These are phyloP conservation scores for Penicillium sclerotiorum DNA, from an alignment of 2,329 filamentous ascomycete species.

Conservation along the genomic window DNA sequence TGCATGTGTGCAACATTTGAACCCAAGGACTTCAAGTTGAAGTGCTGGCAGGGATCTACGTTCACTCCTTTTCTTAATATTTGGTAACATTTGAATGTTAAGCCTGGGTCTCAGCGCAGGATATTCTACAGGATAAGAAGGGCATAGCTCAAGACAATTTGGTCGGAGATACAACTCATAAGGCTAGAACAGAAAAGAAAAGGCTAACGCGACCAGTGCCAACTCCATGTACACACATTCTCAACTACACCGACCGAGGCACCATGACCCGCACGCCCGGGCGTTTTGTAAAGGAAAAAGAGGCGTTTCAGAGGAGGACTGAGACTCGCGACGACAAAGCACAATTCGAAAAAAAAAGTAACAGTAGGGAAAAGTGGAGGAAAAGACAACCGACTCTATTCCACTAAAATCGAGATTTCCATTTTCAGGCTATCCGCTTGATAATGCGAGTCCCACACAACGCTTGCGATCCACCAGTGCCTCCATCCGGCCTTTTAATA, in stretches of 20 bases:
- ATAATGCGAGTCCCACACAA: conserved; percentile 44
- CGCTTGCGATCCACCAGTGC: conserved; percentile 39
- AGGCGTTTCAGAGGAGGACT: conserved; percentile 1
- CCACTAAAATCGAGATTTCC: conserved; percentile 43
- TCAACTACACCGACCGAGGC: conserved; percentile 18
- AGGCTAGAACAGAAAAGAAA: conserved; percentile 23
- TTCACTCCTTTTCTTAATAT: no score
- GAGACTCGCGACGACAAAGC: conserved; percentile 9
- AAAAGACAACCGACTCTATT: conserved; percentile 42
- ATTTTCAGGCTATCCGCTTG: conserved; percentile 45
- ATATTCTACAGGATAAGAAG: background rate
- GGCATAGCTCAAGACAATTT: conserved; percentile 20
- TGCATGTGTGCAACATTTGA: no score
- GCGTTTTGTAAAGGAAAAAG: conserved; percentile 7
- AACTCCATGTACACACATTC: conserved; percentile 25
- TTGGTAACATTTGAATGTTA: background rate
- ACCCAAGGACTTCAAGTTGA: no score
- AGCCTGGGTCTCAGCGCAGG: background rate
- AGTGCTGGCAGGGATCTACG: no score
- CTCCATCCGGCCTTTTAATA: conserved; percentile 46
- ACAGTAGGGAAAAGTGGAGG: conserved; percentile 19
- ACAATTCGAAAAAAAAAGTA: conserved; percentile 11
- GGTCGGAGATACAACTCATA: conserved; percentile 21
- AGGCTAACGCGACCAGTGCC: conserved; percentile 21
- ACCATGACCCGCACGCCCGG: conserved; percentile 4